Evolutionary conservation across 2,329 filamentous ascomycete species (phyloP).

Genomic region (Dothiorella sarmentorum): DNA sequence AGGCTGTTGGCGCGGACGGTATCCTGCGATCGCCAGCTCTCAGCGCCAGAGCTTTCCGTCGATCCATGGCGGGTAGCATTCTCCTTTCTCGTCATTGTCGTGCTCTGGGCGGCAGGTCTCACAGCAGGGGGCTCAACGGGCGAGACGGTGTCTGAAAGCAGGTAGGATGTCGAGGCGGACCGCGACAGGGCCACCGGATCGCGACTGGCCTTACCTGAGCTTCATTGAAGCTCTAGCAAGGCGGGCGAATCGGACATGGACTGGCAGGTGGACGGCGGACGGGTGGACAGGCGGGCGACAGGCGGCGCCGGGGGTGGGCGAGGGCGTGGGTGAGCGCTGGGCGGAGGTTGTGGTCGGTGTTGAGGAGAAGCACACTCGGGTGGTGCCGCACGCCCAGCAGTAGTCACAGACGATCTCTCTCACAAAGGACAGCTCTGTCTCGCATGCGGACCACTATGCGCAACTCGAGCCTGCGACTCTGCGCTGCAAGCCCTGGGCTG

Average conservation of each 20-base stretch:
- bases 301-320: constrained; percentile 9
- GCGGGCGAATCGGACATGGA: constrained; percentile 15
- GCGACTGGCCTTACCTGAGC: constrained; percentile 17
- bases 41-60: constrained; percentile 61
- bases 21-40: constrained; percentile 64
- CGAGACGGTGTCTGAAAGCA: constrained; percentile 19
- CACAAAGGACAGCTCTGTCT: constrained; percentile 17
- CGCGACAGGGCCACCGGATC: constrained; percentile 18
- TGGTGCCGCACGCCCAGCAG: constrained; percentile 9
- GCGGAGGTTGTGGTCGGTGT: constrained; percentile 17
- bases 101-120: constrained; percentile 15
- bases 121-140: constrained; percentile 12
- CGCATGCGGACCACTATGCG: constrained; percentile 10
- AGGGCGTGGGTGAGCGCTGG: constrained; percentile 7
- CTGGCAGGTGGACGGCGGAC: constrained; percentile 7
- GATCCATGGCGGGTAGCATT: constrained; percentile 62
- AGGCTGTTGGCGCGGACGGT: constrained; percentile 52
- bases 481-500: not conserved
- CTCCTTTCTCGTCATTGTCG: constrained; percentile 64
- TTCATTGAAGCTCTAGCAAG: constrained; percentile 18
- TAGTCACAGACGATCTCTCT: constrained; percentile 17
- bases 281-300: not conserved
- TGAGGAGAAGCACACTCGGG: constrained; percentile 16
- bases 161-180: constrained; percentile 18
- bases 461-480: constrained; percentile 7